phyloP scores from a whole-genome alignment of 768 basidiomycete species.

The Amanita pallidorosea region DNA sequence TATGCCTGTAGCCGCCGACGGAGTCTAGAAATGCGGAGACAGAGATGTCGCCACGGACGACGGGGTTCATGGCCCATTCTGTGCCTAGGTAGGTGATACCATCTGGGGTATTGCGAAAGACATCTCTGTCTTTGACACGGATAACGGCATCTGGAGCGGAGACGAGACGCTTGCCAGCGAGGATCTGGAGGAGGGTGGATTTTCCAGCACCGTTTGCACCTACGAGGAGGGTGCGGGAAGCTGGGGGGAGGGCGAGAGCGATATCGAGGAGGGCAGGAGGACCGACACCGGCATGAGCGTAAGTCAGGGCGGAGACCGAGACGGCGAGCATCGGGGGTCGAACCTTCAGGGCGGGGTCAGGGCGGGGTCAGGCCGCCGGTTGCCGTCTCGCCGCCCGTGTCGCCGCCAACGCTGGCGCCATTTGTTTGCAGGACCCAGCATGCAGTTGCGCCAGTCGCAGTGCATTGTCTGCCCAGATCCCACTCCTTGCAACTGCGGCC shows the following conservation, averaged over 20 bases:
- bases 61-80: conserved; percentile 98
- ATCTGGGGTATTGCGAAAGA: conserved; percentile 77
- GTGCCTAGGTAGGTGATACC: conserved; percentile 87
- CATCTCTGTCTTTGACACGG: conserved; percentile 70
- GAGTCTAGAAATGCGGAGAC: conserved; percentile 96
- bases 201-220: conserved; percentile 52
- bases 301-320: conserved; percentile 44
- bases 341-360: too few species aligned
- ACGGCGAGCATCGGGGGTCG: conserved; percentile 18
- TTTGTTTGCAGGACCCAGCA: background rate
- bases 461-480: conserved; percentile 43
- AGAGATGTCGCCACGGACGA: conserved; percentile 85
- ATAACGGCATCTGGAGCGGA: conserved; percentile 40
- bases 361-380: too few species aligned
- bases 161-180: conserved; percentile 86
- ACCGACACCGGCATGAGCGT: conserved; percentile 30
- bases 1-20: conserved; percentile 92
- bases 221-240: conserved; percentile 69
- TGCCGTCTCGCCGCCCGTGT: too few species aligned
- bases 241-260: conserved; percentile 53
- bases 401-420: too few species aligned
- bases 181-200: conserved; percentile 88
- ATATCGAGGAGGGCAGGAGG: conserved; percentile 54
- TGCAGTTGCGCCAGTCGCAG: conserved; percentile 17
- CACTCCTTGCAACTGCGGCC: conserved; percentile 42